A percentile compares a stretch with the other conserved stretches of the same genome.
Evolutionary conservation across 2,329 filamentous ascomycete genomes (phyloP).

Genomic region (Trichophyton benhamiae): DNA sequence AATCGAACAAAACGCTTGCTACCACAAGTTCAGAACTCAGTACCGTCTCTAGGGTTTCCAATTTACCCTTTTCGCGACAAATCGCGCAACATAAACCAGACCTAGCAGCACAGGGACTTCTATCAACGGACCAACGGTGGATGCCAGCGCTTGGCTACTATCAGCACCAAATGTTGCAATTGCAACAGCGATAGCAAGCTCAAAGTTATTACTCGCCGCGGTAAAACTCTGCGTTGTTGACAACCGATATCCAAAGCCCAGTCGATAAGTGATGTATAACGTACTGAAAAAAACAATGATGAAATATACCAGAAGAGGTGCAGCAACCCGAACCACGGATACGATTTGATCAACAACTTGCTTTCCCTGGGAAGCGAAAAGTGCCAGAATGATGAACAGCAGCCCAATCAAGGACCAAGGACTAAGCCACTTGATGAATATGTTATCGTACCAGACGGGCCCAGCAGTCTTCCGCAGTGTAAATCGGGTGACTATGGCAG

Average conservation of each 20-base stretch:
- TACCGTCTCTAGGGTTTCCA: slow-evolving; percentile 18
- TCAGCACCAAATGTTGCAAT: slow-evolving; percentile 66
- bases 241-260: slow-evolving; percentile 63
- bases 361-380: slow-evolving; percentile 70
- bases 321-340: slow-evolving; percentile 66
- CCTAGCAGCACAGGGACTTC: slow-evolving; percentile 72
- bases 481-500: slow-evolving; percentile 65
- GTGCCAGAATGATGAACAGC: slow-evolving; percentile 72
- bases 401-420: slow-evolving; percentile 73
- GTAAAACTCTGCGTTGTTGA: slow-evolving; percentile 73
- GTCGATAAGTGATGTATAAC: slow-evolving; percentile 46
- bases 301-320: slow-evolving; percentile 75
- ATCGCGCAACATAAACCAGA: slow-evolving; percentile 62
- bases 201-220: slow-evolving; percentile 86
- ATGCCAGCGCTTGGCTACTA: slow-evolving; percentile 68
- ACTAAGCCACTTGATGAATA: slow-evolving; percentile 57
- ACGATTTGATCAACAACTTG: slow-evolving; percentile 73
- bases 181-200: slow-evolving; percentile 78
- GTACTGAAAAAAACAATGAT: slow-evolving; percentile 60
- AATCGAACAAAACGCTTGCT: no score
- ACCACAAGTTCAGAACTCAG: no score
- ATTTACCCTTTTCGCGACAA: slow-evolving; percentile 23
- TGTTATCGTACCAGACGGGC: slow-evolving; percentile 50
- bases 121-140: slow-evolving; percentile 73
- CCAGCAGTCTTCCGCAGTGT: slow-evolving; percentile 44